Conservation (phyloP, 2,329 filamentous ascomycete species). For the Claviceps africana region DNA sequence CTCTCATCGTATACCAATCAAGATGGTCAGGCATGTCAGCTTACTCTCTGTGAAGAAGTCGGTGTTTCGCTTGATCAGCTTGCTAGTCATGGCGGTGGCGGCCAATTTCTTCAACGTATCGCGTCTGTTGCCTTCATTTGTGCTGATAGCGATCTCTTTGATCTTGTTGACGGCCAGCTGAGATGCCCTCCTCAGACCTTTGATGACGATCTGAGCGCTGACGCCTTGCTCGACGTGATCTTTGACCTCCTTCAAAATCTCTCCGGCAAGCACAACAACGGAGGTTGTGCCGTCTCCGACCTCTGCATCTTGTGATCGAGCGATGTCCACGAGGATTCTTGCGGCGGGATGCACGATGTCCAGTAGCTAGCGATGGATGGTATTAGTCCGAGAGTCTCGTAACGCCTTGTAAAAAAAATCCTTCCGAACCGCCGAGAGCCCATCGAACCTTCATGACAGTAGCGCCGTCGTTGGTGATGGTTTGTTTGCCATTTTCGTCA, state of each 20-base stretch:
- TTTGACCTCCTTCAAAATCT: constrained; percentile 93
- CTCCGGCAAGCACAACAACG: constrained; percentile 91
- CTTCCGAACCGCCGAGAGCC: background rate
- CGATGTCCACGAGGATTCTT: constrained; percentile 94
- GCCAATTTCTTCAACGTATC: constrained; percentile 85
- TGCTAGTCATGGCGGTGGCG: constrained; percentile 96
- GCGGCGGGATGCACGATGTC: constrained; percentile 97
- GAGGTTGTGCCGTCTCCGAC: constrained; percentile 97
- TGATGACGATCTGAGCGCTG: constrained; percentile 94
- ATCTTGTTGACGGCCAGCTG: constrained; percentile 95
- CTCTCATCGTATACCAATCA: background rate
- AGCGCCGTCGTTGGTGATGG: constrained; percentile 97
- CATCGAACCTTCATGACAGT: constrained; percentile 86
- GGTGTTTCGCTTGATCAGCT: constrained; percentile 95
- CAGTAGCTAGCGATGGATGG: constrained; percentile 49
- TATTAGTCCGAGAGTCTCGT: background rate
- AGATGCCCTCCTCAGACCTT: constrained; percentile 78
- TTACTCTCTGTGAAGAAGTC: constrained; percentile 93
- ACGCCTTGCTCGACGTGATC: constrained; percentile 94
- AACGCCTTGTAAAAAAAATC: background rate
- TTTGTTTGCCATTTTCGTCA: constrained; percentile 88
- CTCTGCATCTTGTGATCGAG: constrained; percentile 96
- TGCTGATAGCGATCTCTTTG: constrained; percentile 88
- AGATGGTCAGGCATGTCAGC: constrained; percentile 16
- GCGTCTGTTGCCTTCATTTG: constrained; percentile 66